A percentile compares a stretch with the other conserved stretches of the same genome.
Evolutionary conservation across 1,284 basidiomycete genomes (phyloP).

Genomic region (Ustilago cynodontis): DNA sequence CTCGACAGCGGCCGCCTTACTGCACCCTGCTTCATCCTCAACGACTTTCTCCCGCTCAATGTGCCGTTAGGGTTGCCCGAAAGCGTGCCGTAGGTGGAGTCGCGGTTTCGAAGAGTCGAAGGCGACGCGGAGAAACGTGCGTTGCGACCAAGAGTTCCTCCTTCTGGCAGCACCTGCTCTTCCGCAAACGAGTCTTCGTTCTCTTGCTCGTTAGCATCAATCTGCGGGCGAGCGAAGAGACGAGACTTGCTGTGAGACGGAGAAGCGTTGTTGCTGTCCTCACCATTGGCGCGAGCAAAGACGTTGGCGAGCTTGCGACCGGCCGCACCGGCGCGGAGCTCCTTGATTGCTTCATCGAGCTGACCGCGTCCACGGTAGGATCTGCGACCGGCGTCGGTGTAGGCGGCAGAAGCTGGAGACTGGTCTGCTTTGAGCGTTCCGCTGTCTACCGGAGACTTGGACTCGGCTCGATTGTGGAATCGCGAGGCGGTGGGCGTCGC

Average conservation of each 20-base stretch:
- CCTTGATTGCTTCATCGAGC: conserved; percentile 62
- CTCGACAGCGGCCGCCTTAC: conserved; percentile 41
- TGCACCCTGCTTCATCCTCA: background rate
- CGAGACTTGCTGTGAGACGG: conserved; percentile 20
- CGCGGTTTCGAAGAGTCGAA: conserved; percentile 4
- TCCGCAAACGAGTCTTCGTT: conserved; percentile 1
- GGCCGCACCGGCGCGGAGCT: conserved; percentile 46
- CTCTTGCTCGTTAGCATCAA: conserved; percentile 4
- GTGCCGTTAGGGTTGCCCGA: conserved; percentile 34
- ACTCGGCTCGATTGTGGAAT: conserved; percentile 26
- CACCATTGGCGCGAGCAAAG: conserved; percentile 4
- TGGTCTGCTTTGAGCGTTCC: conserved; percentile 13
- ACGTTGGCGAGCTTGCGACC: conserved; percentile 32
- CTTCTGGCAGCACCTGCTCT: conserved; percentile 1
- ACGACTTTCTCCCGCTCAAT: conserved; percentile 43
- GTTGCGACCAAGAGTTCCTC: conserved; percentile 26
- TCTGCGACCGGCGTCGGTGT: conserved; percentile 23
- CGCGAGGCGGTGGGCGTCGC: conserved; percentile 49
- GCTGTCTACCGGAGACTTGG: conserved; percentile 2
- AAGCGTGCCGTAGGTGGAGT: conserved; percentile 30
- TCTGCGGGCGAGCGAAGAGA: conserved; percentile 6
- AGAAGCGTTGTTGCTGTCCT: background rate
- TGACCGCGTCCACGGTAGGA: conserved; percentile 53
- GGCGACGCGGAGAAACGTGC: conserved; percentile 13
- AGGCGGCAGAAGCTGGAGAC: background rate